Conservation (phyloP, 106 monocot species). For the Hemerocallis citrina region DNA sequence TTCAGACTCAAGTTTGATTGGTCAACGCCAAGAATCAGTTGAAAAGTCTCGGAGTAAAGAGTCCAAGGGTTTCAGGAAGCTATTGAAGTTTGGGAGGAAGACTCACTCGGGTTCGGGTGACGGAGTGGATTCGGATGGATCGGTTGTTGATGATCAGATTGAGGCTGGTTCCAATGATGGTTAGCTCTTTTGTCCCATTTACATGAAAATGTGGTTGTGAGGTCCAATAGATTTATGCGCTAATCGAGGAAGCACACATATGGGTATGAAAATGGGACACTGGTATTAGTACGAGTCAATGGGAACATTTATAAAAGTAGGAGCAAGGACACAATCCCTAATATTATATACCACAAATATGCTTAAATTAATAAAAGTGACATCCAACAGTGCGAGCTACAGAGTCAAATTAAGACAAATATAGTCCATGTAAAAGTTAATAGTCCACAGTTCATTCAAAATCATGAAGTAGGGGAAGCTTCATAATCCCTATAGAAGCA, state of each 20-base stretch:
- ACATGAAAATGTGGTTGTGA: not conserved
- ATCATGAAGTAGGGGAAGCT: too few relatives aligned
- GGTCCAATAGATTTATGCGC: not conserved
- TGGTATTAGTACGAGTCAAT: too few relatives aligned
- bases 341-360: too few relatives aligned
- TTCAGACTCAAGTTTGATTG: constrained; percentile 7
- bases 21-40: constrained; percentile 23
- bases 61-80: constrained; percentile 71
- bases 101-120: constrained; percentile 39
- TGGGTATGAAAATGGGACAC: not conserved
- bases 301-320: too few relatives aligned
- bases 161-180: constrained; percentile 36
- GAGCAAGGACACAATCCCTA: too few relatives aligned
- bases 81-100: constrained; percentile 81
- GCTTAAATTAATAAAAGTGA: too few relatives aligned
- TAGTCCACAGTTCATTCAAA: too few relatives aligned
- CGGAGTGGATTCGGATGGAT: constrained; percentile 30
- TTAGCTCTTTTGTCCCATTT: constrained; percentile 10
- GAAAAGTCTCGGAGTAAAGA: constrained; percentile 57
- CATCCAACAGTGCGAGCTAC: too few relatives aligned
- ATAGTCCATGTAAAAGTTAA: too few relatives aligned
- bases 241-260: not conserved
- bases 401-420: too few relatives aligned
- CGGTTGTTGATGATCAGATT: constrained; percentile 25
- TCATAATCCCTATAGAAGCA: too few relatives aligned